A percentile compares a stretch with the other conserved stretches of the same genome.
phyloP scores from a whole-genome alignment of 2,329 filamentous ascomycete species.

The Aspergillus luchuensis region DNA sequence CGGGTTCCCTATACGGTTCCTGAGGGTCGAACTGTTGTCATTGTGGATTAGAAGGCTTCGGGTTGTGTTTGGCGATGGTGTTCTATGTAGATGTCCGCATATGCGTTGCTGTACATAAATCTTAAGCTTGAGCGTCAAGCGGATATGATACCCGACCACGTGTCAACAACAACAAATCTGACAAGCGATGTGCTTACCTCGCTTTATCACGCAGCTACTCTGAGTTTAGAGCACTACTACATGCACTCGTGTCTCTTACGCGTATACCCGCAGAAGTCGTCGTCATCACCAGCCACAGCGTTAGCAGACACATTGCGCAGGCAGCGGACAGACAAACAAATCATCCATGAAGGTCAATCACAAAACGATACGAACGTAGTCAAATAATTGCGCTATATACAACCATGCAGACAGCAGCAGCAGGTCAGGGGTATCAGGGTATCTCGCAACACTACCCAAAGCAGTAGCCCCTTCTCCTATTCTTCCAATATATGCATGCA shows the following conservation, averaged over 20 bases:
- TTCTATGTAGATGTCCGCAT: conserved; percentile 9
- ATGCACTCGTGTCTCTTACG: neutral
- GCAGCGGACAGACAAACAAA: too few species aligned
- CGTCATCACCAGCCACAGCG: too few species aligned
- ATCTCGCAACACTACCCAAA: too few species aligned
- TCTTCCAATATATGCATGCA: too few species aligned
- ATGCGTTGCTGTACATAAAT: conserved; percentile 1
- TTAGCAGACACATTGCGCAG: too few species aligned
- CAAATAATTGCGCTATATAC: too few species aligned
- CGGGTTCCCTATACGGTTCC: conserved; percentile 23
- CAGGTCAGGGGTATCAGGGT: too few species aligned
- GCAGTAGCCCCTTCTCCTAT: too few species aligned
- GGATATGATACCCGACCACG: conserved; percentile 13
- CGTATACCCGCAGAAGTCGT: too few species aligned
- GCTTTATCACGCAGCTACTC: neutral
- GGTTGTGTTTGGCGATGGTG: neutral
- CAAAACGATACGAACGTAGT: too few species aligned
- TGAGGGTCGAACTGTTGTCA: conserved; percentile 28
- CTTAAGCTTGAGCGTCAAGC: neutral
- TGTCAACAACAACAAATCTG: neutral
- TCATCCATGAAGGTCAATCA: too few species aligned
- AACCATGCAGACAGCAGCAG: too few species aligned
- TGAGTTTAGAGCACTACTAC: neutral
- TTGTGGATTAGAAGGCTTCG: conserved; percentile 30
- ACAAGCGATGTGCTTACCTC: neutral